Evolutionary conservation across 345 rosid genomes (phyloP).

Genomic region (Noccaea bulbosa): DNA sequence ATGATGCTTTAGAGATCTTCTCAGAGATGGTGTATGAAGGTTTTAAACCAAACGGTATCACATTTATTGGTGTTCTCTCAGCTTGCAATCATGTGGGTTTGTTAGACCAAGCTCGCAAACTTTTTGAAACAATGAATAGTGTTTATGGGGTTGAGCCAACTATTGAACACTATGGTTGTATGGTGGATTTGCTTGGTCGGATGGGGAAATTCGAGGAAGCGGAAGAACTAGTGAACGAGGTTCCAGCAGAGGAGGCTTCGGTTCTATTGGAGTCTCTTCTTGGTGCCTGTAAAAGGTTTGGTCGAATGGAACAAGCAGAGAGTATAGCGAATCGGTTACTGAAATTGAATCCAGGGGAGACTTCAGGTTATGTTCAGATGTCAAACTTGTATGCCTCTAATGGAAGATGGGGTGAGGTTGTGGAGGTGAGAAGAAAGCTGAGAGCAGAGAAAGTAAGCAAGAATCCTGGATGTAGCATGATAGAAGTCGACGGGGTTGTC

Average conservation of each 20-base stretch:
- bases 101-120: constrained; percentile 48
- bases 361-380: constrained; percentile 49
- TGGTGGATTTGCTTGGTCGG: constrained; percentile 61
- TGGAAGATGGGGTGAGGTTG: constrained; percentile 52
- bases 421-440: constrained; percentile 46
- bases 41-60: constrained; percentile 49
- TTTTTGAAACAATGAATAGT: constrained; percentile 49
- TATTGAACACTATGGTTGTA: constrained; percentile 56
- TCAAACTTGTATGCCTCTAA: constrained; percentile 50
- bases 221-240: constrained; percentile 42
- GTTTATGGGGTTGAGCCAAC: constrained; percentile 51
- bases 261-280: constrained; percentile 47
- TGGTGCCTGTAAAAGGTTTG: constrained; percentile 53
- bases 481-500: constrained; percentile 53
- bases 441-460: constrained; percentile 44
- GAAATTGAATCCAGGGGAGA: constrained; percentile 43
- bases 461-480: constrained; percentile 54
- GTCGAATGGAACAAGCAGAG: constrained; percentile 50
- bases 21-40: constrained; percentile 57
- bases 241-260: constrained; percentile 44
- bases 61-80: constrained; percentile 51
- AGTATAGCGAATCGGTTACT: constrained; percentile 43
- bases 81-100: constrained; percentile 63
- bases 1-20: constrained; percentile 52
- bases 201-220: constrained; percentile 52